A percentile compares a stretch with the other conserved stretches of the same genome.
These are phyloP conservation scores for Trichoderma arundinaceum DNA, from an alignment of 2,329 filamentous ascomycete genomes.

Conservation along the genomic window DNA sequence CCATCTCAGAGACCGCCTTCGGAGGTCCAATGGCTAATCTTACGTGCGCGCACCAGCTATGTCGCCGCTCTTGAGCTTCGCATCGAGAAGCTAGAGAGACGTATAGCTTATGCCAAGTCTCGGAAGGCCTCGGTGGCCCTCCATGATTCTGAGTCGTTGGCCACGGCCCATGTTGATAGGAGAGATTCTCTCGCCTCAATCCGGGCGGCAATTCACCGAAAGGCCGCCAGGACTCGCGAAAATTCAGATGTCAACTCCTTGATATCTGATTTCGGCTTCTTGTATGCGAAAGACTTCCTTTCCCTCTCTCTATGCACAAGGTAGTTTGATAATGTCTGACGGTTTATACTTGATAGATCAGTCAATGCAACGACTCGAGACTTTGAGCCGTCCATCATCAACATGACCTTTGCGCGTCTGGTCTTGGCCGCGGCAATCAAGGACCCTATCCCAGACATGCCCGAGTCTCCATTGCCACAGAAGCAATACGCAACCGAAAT, in stretches of 20 bases:
- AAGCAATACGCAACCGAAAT: constrained; percentile 71
- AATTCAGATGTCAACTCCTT: constrained; percentile 88
- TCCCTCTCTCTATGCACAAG: background rate
- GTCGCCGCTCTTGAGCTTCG: constrained; percentile 92
- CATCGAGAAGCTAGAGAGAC: constrained; percentile 84
- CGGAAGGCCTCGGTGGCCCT: constrained; percentile 73
- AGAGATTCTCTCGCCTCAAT: constrained; percentile 68
- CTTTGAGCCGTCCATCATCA: constrained; percentile 85
- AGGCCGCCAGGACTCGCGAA: constrained; percentile 70
- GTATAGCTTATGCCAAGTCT: constrained; percentile 71
- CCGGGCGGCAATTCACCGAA: constrained; percentile 66
- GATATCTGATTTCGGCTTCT: constrained; percentile 89
- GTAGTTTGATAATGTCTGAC: background rate
- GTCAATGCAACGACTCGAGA: constrained; percentile 95
- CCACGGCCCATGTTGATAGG: constrained; percentile 55
- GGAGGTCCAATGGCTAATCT: constrained; percentile 2
- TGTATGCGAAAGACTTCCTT: constrained; percentile 59
- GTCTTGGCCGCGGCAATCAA: constrained; percentile 83
- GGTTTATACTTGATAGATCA: constrained; percentile 59
- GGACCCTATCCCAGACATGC: constrained; percentile 69
- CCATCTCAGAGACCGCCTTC: background rate
- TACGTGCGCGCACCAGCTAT: constrained; percentile 61
- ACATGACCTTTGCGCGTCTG: constrained; percentile 90
- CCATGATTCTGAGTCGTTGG: constrained; percentile 60
- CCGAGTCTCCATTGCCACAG: constrained; percentile 69